Conservation (phyloP, 306 rosid genomes). For the Boehmeria nivea region DNA sequence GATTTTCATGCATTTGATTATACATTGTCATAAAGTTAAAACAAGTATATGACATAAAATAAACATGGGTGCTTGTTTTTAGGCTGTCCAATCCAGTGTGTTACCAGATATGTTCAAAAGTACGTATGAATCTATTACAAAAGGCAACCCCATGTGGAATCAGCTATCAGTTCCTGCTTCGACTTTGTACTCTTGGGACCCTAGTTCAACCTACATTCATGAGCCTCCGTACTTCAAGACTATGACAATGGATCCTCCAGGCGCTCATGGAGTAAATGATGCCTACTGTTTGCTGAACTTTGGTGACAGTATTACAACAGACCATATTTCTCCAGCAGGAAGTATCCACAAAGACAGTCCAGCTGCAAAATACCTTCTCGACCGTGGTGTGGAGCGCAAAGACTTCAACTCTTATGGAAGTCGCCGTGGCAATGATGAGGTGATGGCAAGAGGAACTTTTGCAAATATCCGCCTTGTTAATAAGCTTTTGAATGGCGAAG, state of each 20-base stretch:
- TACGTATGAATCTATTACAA: slow-evolving; percentile 84
- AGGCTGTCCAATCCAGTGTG: slow-evolving; percentile 92
- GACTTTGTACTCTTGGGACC: slow-evolving; percentile 85
- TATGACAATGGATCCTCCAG: slow-evolving; percentile 97
- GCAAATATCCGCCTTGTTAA: slow-evolving; percentile 92
- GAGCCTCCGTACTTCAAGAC: slow-evolving; percentile 84
- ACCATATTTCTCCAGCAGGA: slow-evolving; percentile 98
- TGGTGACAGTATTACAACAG: slow-evolving; percentile 97
- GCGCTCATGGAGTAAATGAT: slow-evolving; percentile 67
- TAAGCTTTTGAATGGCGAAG: slow-evolving; percentile 87
- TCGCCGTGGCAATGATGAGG: slow-evolving; percentile 93
- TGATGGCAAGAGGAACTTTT: slow-evolving; percentile 92
- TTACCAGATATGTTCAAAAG: slow-evolving; percentile 89
- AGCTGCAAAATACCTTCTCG: slow-evolving; percentile 81
- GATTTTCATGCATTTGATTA: background rate
- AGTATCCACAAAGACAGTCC: slow-evolving; percentile 97
- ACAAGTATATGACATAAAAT: background rate
- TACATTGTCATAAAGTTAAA: background rate
- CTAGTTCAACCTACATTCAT: slow-evolving; percentile 78
- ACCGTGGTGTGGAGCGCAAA: slow-evolving; percentile 83
- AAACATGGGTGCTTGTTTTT: background rate
- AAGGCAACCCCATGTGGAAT: slow-evolving; percentile 95
- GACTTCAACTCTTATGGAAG: slow-evolving; percentile 98
- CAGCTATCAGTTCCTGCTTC: slow-evolving; percentile 75
- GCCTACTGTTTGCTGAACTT: slow-evolving; percentile 94